Conservation (phyloP, 257 asterid species). For the Misopates orontium region DNA sequence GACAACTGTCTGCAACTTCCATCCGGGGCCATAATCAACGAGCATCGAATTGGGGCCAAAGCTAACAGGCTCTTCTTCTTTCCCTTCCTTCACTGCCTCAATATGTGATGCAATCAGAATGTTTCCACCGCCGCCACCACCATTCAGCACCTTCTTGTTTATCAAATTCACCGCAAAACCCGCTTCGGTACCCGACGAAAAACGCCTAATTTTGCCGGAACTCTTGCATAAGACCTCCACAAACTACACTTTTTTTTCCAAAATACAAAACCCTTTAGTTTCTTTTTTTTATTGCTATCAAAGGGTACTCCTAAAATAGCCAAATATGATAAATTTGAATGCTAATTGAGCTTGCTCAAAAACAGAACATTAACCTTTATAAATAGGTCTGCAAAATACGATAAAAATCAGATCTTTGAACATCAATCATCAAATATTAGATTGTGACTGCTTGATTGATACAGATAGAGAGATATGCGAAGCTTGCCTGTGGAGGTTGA, state of each 20-base stretch:
- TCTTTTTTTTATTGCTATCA: background rate
- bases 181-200: conserved; percentile 75
- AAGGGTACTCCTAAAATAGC: background rate
- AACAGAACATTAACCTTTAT: background rate
- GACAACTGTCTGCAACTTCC: conserved; percentile 71
- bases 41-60: conserved; percentile 78
- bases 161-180: conserved; percentile 72
- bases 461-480: background rate
- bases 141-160: conserved; percentile 44
- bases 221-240: conserved; percentile 77
- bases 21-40: conserved; percentile 63
- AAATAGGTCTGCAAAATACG: background rate
- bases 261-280: background rate
- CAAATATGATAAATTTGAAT: too few species aligned
- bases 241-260: conserved; percentile 42
- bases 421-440: background rate
- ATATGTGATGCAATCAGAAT: conserved; percentile 51
- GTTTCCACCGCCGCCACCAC: conserved; percentile 25
- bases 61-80: conserved; percentile 61
- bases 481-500: conserved; percentile 37
- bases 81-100: conserved; percentile 84
- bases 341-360: too few species aligned
- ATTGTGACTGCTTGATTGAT: conserved; percentile 1
- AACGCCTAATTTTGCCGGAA: conserved; percentile 75
- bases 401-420: background rate